Evolutionary conservation across 177 flowering plant genomes (phyloP).

Genomic region (Vitis hybrid): DNA sequence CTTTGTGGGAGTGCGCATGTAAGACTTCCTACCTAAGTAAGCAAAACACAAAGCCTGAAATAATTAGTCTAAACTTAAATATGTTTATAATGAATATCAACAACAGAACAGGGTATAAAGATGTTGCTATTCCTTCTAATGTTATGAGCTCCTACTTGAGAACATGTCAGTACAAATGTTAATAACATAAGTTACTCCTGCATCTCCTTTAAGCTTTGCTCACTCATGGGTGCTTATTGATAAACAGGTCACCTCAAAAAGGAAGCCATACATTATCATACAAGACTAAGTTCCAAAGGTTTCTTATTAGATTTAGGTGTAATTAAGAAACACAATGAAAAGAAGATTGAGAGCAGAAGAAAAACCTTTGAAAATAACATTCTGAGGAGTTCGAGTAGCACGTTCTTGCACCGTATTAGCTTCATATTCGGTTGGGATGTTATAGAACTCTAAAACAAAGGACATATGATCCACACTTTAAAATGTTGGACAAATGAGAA

Average conservation of each 20-base stretch:
- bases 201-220: not conserved
- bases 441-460: slow-evolving; percentile 50
- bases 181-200: not conserved
- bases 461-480: not conserved
- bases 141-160: not conserved
- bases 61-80: not conserved
- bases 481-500: not conserved
- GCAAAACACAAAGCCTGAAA: slow-evolving; percentile 8
- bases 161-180: not conserved
- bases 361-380: slow-evolving; percentile 62
- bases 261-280: no score
- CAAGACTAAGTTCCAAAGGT: no score
- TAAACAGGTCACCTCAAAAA: no score
- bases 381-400: slow-evolving; percentile 44
- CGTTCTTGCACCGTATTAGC: slow-evolving; percentile 35
- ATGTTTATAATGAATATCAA: not conserved
- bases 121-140: not conserved
- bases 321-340: not conserved
- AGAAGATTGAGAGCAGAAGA: slow-evolving; percentile 7
- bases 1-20: slow-evolving; percentile 60
- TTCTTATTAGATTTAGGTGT: no score
- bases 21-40: slow-evolving; percentile 60
- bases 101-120: not conserved
- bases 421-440: slow-evolving; percentile 41
- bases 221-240: no score